These are phyloP conservation scores for Pyrenophora graminea DNA, from an alignment of 2,329 filamentous ascomycete genomes.

Conservation along the genomic window DNA sequence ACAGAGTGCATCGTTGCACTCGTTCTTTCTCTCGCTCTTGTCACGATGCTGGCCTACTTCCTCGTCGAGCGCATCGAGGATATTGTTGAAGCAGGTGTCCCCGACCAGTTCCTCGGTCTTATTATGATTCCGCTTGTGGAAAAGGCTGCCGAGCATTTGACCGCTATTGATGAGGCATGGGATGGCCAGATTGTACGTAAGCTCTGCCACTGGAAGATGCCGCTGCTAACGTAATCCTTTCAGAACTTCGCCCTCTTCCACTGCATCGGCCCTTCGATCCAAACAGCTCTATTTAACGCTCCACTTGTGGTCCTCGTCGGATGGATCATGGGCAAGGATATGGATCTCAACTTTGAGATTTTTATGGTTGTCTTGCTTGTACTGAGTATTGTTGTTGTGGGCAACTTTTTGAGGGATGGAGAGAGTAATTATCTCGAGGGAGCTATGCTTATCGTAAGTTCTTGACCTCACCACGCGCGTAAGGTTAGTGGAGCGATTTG, in stretches of 20 bases:
- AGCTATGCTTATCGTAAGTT: conserved; percentile 66
- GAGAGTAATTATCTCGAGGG: conserved; percentile 93
- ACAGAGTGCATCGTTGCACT: conserved; percentile 73
- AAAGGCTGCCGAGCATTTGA: conserved; percentile 84
- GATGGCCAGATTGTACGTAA: conserved; percentile 66
- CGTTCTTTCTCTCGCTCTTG: conserved; percentile 65
- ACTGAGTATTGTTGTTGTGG: conserved; percentile 82
- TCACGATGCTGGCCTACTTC: conserved; percentile 73
- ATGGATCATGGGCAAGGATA: conserved; percentile 71
- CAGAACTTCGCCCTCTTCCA: conserved; percentile 80
- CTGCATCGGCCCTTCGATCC: conserved; percentile 83
- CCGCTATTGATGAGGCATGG: conserved; percentile 82
- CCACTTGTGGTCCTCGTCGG: conserved; percentile 82
- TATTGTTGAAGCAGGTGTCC: conserved; percentile 59
- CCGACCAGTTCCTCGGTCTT: conserved; percentile 64
- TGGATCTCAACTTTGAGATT: conserved; percentile 84
- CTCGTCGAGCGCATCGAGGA: conserved; percentile 74
- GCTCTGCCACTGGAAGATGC: not conserved
- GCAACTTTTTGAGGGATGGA: conserved; percentile 83
- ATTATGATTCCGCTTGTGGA: conserved; percentile 83
- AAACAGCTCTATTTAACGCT: conserved; percentile 86
- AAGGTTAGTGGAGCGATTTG: not conserved
- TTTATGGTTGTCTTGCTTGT: conserved; percentile 85
- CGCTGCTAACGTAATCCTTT: conserved; percentile 3
- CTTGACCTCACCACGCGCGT: not conserved